Percentiles rank a stretch among this genome's conserved stretches.
These are phyloP conservation scores for Fusarium oligoseptatum DNA, from an alignment of 2,329 filamentous ascomycete species.

Conservation along the genomic window DNA sequence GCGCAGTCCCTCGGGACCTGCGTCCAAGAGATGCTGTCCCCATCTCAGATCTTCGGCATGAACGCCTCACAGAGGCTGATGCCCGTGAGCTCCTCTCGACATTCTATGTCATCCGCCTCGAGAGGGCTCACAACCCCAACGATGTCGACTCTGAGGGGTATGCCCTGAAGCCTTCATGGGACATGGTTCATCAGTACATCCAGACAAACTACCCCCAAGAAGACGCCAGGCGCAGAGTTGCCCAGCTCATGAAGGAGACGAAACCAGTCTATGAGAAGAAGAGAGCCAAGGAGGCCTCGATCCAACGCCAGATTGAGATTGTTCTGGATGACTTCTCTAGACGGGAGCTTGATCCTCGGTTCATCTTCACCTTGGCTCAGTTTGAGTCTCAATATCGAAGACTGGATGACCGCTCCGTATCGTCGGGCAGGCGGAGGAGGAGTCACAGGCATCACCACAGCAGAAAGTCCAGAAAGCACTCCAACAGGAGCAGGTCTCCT, in stretches of 20 bases:
- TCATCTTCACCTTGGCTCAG: slow-evolving; percentile 58
- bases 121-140: slow-evolving; percentile 53
- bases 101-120: slow-evolving; percentile 58
- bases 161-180: slow-evolving; percentile 55
- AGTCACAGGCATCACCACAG: slow-evolving; percentile 37
- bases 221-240: slow-evolving; percentile 55
- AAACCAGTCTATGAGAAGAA: slow-evolving; percentile 55
- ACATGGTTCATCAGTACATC: slow-evolving; percentile 50
- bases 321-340: slow-evolving; percentile 52
- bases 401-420: slow-evolving; percentile 34
- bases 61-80: slow-evolving; percentile 54
- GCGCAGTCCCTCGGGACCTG: slow-evolving; percentile 32
- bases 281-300: slow-evolving; percentile 49
- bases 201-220: slow-evolving; percentile 55
- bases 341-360: slow-evolving; percentile 55
- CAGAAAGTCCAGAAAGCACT: slow-evolving; percentile 30
- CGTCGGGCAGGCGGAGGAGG: slow-evolving; percentile 33
- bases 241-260: slow-evolving; percentile 53
- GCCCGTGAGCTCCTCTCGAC: slow-evolving; percentile 56
- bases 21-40: slow-evolving; percentile 34
- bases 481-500: slow-evolving; percentile 41
- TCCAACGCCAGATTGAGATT: slow-evolving; percentile 59
- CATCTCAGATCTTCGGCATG: slow-evolving; percentile 54
- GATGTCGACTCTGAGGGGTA: slow-evolving; percentile 55
- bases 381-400: slow-evolving; percentile 56